These are phyloP conservation scores for Bipolaris sorokiniana DNA, from an alignment of 2,329 filamentous ascomycete species.

Conservation along the genomic window DNA sequence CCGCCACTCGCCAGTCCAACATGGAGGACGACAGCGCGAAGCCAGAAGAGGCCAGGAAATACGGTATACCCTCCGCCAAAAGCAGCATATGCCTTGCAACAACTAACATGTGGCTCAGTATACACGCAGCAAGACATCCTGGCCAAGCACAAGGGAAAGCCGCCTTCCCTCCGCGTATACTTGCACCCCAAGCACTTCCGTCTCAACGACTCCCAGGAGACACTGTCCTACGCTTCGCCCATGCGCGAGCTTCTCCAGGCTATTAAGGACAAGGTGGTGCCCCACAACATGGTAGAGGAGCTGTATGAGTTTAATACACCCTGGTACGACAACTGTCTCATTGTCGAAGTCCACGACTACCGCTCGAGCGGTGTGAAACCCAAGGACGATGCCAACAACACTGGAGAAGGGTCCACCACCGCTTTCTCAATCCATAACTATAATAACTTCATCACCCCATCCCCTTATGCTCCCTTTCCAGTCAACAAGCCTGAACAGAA, in stretches of 20 bases:
- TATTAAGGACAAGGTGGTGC: constrained; percentile 75
- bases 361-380: constrained; percentile 68
- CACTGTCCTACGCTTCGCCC: constrained; percentile 88
- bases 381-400: constrained; percentile 55
- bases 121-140: constrained; percentile 78
- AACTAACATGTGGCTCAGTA: constrained; percentile 57
- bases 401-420: constrained; percentile 65
- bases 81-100: constrained; percentile 1
- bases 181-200: constrained; percentile 81
- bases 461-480: constrained; percentile 78
- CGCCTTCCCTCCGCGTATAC: constrained; percentile 85
- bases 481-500: constrained; percentile 36
- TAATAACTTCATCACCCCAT: constrained; percentile 88
- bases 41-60: constrained; percentile 38
- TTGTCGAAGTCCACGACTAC: constrained; percentile 92
- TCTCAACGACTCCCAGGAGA: constrained; percentile 89
- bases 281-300: constrained; percentile 85
- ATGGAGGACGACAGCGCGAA: constrained; percentile 40
- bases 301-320: constrained; percentile 72
- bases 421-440: constrained; percentile 92
- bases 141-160: constrained; percentile 73
- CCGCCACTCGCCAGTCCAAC: constrained; percentile 32
- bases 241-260: constrained; percentile 85
- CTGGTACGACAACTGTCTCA: constrained; percentile 92
- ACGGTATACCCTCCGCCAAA: constrained; percentile 31